A percentile compares a stretch with the other conserved stretches of the same genome.
These are phyloP conservation scores for Fennellomyces sp. DNA, from an alignment of 371 early-diverging fungal genomes.

Conservation along the genomic window DNA sequence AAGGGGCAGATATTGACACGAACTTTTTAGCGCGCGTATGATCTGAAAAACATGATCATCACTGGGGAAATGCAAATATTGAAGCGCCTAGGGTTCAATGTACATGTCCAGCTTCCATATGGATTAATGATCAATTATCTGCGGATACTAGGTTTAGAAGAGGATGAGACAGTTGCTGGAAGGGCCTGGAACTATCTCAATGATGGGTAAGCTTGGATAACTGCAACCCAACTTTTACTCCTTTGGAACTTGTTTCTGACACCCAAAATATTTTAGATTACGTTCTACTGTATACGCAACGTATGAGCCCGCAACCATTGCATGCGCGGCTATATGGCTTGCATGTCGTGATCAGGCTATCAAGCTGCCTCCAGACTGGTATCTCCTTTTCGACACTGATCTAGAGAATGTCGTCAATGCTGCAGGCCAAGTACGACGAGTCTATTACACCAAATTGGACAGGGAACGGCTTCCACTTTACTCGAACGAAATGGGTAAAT, in stretches of 20 bases:
- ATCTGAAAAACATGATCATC: conserved; percentile 76
- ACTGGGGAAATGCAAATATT: conserved; percentile 88
- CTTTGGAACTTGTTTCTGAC: not conserved
- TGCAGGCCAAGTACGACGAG: conserved; percentile 61
- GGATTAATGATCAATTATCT: conserved; percentile 93
- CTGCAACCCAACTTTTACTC: not conserved
- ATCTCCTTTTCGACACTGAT: conserved; percentile 83
- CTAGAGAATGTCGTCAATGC: conserved; percentile 65
- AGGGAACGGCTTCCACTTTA: conserved; percentile 47
- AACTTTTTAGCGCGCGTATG: conserved; percentile 61
- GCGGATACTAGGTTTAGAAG: conserved; percentile 77
- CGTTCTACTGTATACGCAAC: conserved; percentile 81
- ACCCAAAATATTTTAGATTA: conserved; percentile 45
- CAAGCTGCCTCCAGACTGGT: conserved; percentile 83
- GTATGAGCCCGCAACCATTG: conserved; percentile 88
- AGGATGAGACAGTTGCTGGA: conserved; percentile 73
- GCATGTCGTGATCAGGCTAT: conserved; percentile 72
- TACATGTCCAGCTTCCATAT: conserved; percentile 94
- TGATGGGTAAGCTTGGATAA: conserved; percentile 62
- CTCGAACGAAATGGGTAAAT: conserved; percentile 6
- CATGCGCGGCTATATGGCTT: conserved; percentile 88
- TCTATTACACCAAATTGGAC: conserved; percentile 57
- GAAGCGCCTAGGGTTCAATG: conserved; percentile 88
- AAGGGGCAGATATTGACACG: not conserved
- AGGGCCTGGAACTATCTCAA: conserved; percentile 91